Conservation (phyloP, 2,329 filamentous ascomycete genomes). For the Intubia oerlemansii region DNA sequence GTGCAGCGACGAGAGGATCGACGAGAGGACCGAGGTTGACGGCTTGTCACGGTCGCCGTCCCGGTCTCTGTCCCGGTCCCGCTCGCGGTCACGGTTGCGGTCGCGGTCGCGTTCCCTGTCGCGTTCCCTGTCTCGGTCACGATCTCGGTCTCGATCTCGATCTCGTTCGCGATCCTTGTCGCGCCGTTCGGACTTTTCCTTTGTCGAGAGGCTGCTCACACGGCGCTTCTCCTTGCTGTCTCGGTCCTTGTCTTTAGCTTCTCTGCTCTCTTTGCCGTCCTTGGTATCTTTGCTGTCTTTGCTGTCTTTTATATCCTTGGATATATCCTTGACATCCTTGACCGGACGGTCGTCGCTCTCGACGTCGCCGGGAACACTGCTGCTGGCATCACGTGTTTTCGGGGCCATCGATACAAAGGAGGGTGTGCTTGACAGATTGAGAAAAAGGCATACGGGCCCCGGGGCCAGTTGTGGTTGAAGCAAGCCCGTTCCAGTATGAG, state of each 20-base stretch:
- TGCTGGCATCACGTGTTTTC: conserved; percentile 2
- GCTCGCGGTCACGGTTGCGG: no score
- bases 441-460: background rate
- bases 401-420: conserved; percentile 2
- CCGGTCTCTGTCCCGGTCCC: no score
- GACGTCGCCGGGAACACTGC: conserved; percentile 1
- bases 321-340: no score
- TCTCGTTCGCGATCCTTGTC: background rate
- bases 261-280: no score
- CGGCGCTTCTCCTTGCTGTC: conserved; percentile 5
- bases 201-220: conserved; percentile 2
- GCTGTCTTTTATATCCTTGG: no score
- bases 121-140: no score
- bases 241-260: no score
- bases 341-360: conserved; percentile 1
- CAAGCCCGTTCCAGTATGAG: background rate
- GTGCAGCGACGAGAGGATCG: conserved; percentile 6
- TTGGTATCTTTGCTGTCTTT: no score
- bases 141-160: no score
- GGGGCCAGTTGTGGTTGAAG: background rate
- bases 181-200: conserved; percentile 2
- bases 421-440: background rate
- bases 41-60: conserved; percentile 1
- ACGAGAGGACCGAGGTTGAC: conserved; percentile 1
- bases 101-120: no score